Base-by-base conservation (phyloP, 2,329 filamentous ascomycete species). In the Sporothrix schenckii region DNA sequence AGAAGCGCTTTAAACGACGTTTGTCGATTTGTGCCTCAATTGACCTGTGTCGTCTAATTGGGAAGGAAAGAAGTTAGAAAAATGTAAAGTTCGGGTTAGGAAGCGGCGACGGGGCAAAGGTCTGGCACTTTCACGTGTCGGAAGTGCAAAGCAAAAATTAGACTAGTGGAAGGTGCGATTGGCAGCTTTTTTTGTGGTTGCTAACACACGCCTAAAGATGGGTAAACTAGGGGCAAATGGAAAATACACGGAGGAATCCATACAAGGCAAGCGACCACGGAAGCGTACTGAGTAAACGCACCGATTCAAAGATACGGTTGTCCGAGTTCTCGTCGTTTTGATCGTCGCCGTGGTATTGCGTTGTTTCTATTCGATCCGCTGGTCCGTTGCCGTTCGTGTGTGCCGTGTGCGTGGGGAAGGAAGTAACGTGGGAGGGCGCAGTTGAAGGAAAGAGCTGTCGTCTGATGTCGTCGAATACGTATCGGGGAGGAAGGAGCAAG, bases 341-440 rank as follows among this genome's bases (percentile, higher is more conserved):
- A 14, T 49, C 21, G 30, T 53, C 50, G 47, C n/a, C 27, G 34
- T 21, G 27, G 9, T 14, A 27, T 30, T 54, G 39, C 65, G 50
- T 27, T 19, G 30, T 56, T 54, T 44, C 13, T 27, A 34, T 60
- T 68, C 53, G 69, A 41, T 70, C 69, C 69, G 69, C 41, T 70
- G 52, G 69, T 70, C 69, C 69, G 69, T 70, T 61, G 39, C 69
- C 69, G 69, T 70, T 60, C 67, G 53, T 30, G 53, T 30, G 69
- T 41, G 44, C 54, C 27, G 24, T 6, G 47, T 10, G 50, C 16
- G 67, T 56, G 65, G 65, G 47, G 50, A 41, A 14, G 7, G 13
- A 24, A 44, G 49, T 49, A 65, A 14, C 24, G 63, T 34, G 21
- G 34, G 50, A 56, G 27, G 47, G 44, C 61, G 49, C 41, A 24